phyloP scores from a whole-genome alignment of 306 rosid species.

The Lithocarpus polystachyus region DNA sequence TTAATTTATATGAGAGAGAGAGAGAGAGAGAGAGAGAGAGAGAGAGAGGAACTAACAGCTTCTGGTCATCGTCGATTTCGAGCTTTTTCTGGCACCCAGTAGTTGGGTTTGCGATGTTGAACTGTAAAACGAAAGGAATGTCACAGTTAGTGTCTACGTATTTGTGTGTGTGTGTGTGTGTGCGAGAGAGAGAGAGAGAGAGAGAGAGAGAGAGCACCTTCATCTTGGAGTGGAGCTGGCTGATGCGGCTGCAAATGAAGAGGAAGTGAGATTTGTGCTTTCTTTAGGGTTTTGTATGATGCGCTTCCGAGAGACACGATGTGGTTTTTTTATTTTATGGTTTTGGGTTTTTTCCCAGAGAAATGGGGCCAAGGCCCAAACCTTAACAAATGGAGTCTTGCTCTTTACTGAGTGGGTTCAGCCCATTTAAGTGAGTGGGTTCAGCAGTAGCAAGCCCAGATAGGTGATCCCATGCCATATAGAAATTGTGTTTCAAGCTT shows the following conservation, averaged over 20 bases:
- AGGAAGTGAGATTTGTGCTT: too few species aligned
- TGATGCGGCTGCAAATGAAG: not conserved
- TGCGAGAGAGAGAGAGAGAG: not conserved
- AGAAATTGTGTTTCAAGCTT: too few species aligned
- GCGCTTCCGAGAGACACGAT: not conserved
- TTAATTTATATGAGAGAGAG: not conserved
- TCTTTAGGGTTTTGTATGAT: not conserved
- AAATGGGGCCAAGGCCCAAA: not conserved
- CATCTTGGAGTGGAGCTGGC: not conserved
- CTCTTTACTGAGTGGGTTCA: too few species aligned
- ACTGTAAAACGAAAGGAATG: slow-evolving; percentile 26
- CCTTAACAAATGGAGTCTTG: not conserved
- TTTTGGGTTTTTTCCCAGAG: not conserved
- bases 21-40: not conserved
- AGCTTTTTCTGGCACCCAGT: slow-evolving; percentile 71
- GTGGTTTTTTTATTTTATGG: not conserved
- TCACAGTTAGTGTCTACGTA: not conserved
- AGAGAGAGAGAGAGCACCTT: not conserved
- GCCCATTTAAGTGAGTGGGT: too few species aligned
- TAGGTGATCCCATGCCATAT: too few species aligned
- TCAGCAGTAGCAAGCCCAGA: too few species aligned
- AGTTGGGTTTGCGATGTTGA: slow-evolving; percentile 61
- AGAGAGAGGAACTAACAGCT: slow-evolving; percentile 36
- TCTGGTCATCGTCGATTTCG: slow-evolving; percentile 64
- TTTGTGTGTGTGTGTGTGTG: not conserved